Evolutionary conservation across 257 asterid genomes (phyloP), one percentile per base, ranked within the genome.

Genomic region (Solanum megistacrolobum): DNA sequence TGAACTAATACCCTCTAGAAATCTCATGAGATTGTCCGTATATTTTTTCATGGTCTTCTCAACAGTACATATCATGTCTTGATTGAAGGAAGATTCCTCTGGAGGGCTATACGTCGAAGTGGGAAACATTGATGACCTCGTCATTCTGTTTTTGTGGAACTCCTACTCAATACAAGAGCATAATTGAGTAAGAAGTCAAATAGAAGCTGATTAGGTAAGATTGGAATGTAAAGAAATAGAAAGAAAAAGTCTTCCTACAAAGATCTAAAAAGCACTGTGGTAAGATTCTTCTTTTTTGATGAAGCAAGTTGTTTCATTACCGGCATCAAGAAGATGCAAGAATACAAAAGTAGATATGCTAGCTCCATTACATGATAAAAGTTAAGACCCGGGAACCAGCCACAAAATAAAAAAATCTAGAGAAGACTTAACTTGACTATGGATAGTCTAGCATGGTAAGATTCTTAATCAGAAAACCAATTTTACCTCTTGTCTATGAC

Each of bases 1-100:
- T 36, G 99, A 97, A 88, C 99, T 97, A 68, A 97, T 92, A 86
- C 99, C 99, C 92, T 96, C 99, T 36, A 97, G 98, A 88, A 97
- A 97, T 60, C 98, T 96, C 98, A 97, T 90, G 91, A 97, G 86
- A 88, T 96, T 95, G 92, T 96, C 99, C 1, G 98, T 86, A 90
- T 97, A 87, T 91, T 96, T 95, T 92, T 96, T 96, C 98, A 96
- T 90, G 88, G 93, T 91, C 91, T 84, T 91, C 71, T 97, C 98
- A 52, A 97, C 95, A 76, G 93, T 89, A 25, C 91, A 84, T 66
- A 92, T 87, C 90, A 96, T 94, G 76, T 92, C 96, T 90, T 94
- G 98, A 87, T 93, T 93, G 86, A 88, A 91, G 23, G 97, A 91
- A 88, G 98, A 92, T 91, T 94, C 98, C 89, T 95, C 98, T 21